Base-by-base conservation (phyloP, 139 green algal species). In the Chlorella sp. region DNA sequence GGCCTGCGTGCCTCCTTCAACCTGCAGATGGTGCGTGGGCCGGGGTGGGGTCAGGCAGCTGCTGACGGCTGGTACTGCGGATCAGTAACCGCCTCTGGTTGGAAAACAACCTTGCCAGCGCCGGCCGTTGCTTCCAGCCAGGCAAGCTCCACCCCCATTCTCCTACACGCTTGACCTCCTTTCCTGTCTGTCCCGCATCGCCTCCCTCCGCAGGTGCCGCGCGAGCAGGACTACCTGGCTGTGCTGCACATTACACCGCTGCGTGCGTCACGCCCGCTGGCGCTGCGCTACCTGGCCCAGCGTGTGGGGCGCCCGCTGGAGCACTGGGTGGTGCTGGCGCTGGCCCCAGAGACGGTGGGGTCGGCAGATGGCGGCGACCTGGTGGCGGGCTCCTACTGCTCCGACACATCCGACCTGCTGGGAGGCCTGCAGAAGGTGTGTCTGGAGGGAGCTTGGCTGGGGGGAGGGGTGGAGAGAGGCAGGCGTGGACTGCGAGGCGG, bases 171-270 rank as follows among this genome's bases (percentile, higher is more conserved):
- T n/a, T n/a, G n/a, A n/a, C n/a, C n/a, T n/a, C n/a, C n/a, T n/a
- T n/a, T n/a, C n/a, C n/a, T n/a, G n/a, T n/a, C n/a, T n/a, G n/a
- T n/a, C n/a, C n/a, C n/a, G n/a, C n/a, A n/a, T n/a, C 47, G 38
- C 41, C 25, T 44, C 64, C 20, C 36, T 5, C 67, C 13, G 80
- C 85, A 94, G 74, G 89, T 92, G 69, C 81, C 87, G 13, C 78
- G 82, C n/a, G 75, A 74, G 17, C 74, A 56, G 20, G 68, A 87
- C 55, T 82, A 84, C 36, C 65, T 91, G 55, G 57, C 85, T 38
- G 78, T 84, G 56, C 85, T 98, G 83, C 95, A 98, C 87, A 88
- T 97, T 84, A 97, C 94, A 7, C 95, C 95, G 34, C 82, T 97
- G 81, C 92, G 95, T 38, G 92, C 88, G 76, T 92, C 65, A 41